Evolutionary conservation across 352 stramenopile species (phyloP).

Genomic region (Pythium phragmitis): DNA sequence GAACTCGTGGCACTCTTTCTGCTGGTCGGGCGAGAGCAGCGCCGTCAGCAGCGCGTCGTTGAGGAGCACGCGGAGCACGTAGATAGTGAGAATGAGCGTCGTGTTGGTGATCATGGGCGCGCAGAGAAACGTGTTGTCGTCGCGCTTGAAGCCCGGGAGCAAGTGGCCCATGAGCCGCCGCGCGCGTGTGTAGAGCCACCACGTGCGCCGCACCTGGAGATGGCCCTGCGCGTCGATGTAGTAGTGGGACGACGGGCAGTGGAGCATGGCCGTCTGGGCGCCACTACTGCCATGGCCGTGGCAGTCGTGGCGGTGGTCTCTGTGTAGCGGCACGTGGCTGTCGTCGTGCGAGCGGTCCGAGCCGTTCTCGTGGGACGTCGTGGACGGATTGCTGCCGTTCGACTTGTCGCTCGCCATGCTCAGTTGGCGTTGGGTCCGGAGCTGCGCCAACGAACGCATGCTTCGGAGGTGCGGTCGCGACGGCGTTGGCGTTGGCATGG

Average conservation of each 20-base stretch:
- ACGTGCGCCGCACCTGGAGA: conserved; percentile 46
- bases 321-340: not conserved
- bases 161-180: conserved; percentile 45
- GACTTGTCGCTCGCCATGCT: conserved; percentile 31
- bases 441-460: conserved; percentile 14
- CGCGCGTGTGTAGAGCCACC: conserved; percentile 58
- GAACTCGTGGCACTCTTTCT: conserved; percentile 44
- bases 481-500: not conserved
- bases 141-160: conserved; percentile 55
- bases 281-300: not conserved
- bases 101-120: conserved; percentile 75
- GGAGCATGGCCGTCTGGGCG: conserved; percentile 16
- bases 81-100: conserved; percentile 60
- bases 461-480: conserved; percentile 13
- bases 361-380: conserved; percentile 29
- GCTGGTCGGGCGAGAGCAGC: conserved; percentile 31
- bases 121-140: conserved; percentile 81
- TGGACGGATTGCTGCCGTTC: conserved; percentile 30
- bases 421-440: conserved; percentile 27
- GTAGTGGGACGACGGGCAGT: conserved; percentile 52
- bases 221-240: conserved; percentile 57
- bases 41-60: conserved; percentile 46
- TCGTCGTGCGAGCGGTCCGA: conserved; percentile 19
- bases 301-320: not conserved
- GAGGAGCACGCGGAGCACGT: conserved; percentile 46